Conservation (phyloP, 495 filamentous ascomycete genomes). For the Cetradonia linearis region DNA sequence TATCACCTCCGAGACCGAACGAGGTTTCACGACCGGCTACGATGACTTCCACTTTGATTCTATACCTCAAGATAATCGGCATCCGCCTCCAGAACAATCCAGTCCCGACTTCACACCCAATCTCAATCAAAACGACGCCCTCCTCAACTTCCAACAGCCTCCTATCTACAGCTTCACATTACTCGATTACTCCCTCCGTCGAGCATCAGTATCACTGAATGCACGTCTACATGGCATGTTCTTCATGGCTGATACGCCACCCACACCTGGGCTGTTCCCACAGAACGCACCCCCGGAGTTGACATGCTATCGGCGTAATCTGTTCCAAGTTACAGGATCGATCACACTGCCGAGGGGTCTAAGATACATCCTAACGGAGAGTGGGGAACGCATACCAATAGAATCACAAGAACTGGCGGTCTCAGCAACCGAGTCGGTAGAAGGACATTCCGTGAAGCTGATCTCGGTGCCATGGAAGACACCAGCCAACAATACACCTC, state of each 20-base stretch:
- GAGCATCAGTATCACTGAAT: conserved; percentile 51
- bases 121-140: conserved; percentile 63
- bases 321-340: conserved; percentile 80
- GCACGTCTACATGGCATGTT: conserved; percentile 93
- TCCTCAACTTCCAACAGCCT: conserved; percentile 64
- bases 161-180: conserved; percentile 59
- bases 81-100: conserved; percentile 19
- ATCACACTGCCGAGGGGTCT: conserved; percentile 66
- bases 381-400: conserved; percentile 64
- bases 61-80: conserved; percentile 16
- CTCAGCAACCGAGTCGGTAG: conserved; percentile 81
- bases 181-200: conserved; percentile 55
- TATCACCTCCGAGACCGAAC: conserved; percentile 10
- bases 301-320: conserved; percentile 83
- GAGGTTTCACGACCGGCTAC: conserved; percentile 11
- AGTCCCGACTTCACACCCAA: conserved; percentile 33
- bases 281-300: conserved; percentile 64
- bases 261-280: conserved; percentile 54
- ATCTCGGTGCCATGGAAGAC: conserved; percentile 93
- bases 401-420: conserved; percentile 67
- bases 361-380: conserved; percentile 64
- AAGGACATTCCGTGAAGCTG: conserved; percentile 79
- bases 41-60: conserved; percentile 21
- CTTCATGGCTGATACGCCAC: conserved; percentile 78
- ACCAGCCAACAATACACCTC: conserved; percentile 52